Base-by-base conservation (phyloP, 495 filamentous ascomycete species). In the Aspergillus carlsbadensis region DNA sequence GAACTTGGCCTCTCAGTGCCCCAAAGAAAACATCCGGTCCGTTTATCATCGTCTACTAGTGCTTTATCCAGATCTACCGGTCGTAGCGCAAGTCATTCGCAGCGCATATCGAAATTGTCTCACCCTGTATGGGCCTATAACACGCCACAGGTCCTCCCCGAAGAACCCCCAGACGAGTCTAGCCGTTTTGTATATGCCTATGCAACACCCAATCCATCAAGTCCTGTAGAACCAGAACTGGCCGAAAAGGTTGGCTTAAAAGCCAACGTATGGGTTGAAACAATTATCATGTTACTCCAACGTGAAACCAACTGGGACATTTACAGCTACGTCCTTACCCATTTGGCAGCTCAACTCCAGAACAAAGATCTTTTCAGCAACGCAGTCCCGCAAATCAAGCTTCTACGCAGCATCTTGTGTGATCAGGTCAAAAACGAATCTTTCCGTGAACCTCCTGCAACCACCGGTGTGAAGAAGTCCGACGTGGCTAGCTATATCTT, bases 401-500 rank as follows among this genome's bases (percentile, higher is more conserved):
- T 87, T 31, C 66, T 97, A n/a, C 83, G 92, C 61, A 87, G 80
- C 46, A 72, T 87, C 20, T 62, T 97, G 15, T 95, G 91, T 64
- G 87, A 92, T 26, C 87, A 96, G 64, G 79, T 98, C 39, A 86
- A 87, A 65, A 82, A 78, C 52, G 85, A 82, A 63, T 84, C 74
- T 22, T 90, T 91, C 59, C 84, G 83, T 24, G 91, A 91, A 44
- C 90, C 89, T 21, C 91, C 90, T 14, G 75, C 71, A 48, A 75
- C 78, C 15, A 88, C 88, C 31, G 88, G 89, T 2, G 73, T 96
- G 14, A 92, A 91, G 56, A 92, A 91, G 64, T 87, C 86, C 1
- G 91, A 98, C 73, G 88, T 98, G 39, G 87, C 87, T 18, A 86
- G 93, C 35, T 94, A 90, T 62, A 75, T 99, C 22, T 92, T 93